Base-by-base conservation (phyloP, 2,329 filamentous ascomycete species). In the Cladophialophora bantiana region DNA sequence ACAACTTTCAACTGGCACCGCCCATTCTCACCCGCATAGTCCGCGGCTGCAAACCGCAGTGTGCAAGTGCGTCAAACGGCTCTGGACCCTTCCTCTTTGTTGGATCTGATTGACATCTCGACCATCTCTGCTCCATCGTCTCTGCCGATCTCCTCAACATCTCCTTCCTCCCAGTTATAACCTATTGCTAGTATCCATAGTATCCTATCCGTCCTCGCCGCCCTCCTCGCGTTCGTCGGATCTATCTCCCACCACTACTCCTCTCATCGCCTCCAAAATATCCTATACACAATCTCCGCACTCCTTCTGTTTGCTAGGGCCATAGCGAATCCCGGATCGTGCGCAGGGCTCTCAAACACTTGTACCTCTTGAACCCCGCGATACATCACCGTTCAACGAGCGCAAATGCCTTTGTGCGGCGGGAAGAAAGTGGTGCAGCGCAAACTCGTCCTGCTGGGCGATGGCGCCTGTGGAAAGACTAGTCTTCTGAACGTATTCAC, bases 401-500 rank as follows among this genome's bases (percentile, higher is more conserved):
- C 52, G 18, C 52, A 35, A 67, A 74, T 85, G 83, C 79, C 83
- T 75, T 80, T 88, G 70, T 91, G 90, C 78, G 89, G 90, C 75
- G 88, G 89, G 73, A 89, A 87, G 70, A 92, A 96, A 84, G 93
- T 92, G 64, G 92, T 94, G 75, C 92, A 96, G 87, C 92, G 93
- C 83, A 97, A 97, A 89, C 91, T 97, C 82, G 93, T 97, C 76
- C 86, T 97, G 75, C 85, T 97, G 91, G 96, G 82, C 77, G 87
- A 86, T 69, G 71, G 70, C 52, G 71, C 66, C 64, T 73, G 72
- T 36, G 70, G 72, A 77, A 99, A 99, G 86, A 99, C 95, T 63
- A 97, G 94, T 71, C 82, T 98, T 76, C 83, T 99, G 75, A 99
- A 99, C 79, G 95, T 99, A 79, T 99, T 99, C 82, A 99, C 95